Evolutionary conservation across 345 rosid genomes (phyloP).

Genomic region (Bruguiera sexangula): DNA sequence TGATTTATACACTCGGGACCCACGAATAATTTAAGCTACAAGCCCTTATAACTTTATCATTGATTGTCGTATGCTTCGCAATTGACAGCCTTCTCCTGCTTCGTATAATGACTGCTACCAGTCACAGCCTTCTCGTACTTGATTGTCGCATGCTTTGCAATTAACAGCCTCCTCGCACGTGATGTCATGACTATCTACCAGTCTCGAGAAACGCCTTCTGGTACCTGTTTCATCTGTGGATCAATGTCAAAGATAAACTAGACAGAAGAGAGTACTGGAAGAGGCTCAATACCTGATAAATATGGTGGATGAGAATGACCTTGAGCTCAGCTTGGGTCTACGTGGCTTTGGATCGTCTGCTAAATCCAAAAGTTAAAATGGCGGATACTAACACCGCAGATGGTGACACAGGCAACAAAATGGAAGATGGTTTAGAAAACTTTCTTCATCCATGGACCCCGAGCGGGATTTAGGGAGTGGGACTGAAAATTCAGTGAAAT

Average conservation of each 20-base stretch:
- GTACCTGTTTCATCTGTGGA: not conserved
- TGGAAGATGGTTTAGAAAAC: conserved; percentile 62
- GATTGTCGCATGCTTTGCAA: too few species aligned
- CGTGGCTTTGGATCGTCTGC: conserved; percentile 76
- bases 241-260: conserved; percentile 5
- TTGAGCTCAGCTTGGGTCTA: conserved; percentile 91
- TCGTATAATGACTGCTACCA: too few species aligned
- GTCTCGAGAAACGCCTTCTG: not conserved
- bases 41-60: too few species aligned
- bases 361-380: conserved; percentile 45
- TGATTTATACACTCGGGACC: too few species aligned
- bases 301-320: conserved; percentile 90
- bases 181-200: too few species aligned
- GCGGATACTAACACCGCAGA: conserved; percentile 53
- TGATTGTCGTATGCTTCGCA: too few species aligned
- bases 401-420: conserved; percentile 59
- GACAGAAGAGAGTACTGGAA: not conserved
- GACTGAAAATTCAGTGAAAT: conserved; percentile 21
- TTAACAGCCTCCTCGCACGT: too few species aligned
- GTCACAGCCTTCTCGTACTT: too few species aligned
- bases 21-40: too few species aligned
- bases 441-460: conserved; percentile 56
- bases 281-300: not conserved
- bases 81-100: too few species aligned
- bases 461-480: conserved; percentile 56